Conservation (phyloP, 202 grass and related monocot genomes). For the Setaria viridis region DNA sequence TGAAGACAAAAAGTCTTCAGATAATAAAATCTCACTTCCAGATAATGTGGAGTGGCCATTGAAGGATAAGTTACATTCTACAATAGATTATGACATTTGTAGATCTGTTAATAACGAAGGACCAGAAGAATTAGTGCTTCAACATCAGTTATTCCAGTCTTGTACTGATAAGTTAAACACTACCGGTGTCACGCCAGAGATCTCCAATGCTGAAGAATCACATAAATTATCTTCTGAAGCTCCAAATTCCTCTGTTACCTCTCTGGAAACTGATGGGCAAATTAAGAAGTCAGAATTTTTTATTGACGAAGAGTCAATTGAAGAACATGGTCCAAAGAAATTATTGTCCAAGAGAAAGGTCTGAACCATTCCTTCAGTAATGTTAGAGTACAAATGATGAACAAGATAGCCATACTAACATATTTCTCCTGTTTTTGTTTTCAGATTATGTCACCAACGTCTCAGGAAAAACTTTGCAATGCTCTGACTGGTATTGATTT, state of each 20-base stretch:
- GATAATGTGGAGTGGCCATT: too few species aligned
- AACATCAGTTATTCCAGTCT: too few species aligned
- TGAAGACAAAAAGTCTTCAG: slow-evolving; percentile 32
- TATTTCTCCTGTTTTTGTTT: slow-evolving; percentile 36
- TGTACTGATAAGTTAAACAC: too few species aligned
- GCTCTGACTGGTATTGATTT: slow-evolving; percentile 75
- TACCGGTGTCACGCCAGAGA: not conserved
- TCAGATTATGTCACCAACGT: slow-evolving; percentile 91
- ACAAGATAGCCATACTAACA: slow-evolving; percentile 13
- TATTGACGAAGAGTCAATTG: slow-evolving; percentile 47
- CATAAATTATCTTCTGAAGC: slow-evolving; percentile 37
- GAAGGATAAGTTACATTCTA: too few species aligned
- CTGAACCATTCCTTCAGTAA: slow-evolving; percentile 30
- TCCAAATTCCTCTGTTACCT: slow-evolving; percentile 40
- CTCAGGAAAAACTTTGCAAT: slow-evolving; percentile 84
- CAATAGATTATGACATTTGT: too few species aligned
- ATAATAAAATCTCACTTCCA: slow-evolving; percentile 1
- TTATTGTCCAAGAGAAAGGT: slow-evolving; percentile 86
- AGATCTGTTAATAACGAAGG: too few species aligned
- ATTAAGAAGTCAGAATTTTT: slow-evolving; percentile 29
- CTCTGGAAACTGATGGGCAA: slow-evolving; percentile 38
- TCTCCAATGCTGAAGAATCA: slow-evolving; percentile 37
- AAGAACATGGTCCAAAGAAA: slow-evolving; percentile 65
- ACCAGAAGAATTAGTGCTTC: too few species aligned
- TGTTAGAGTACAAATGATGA: slow-evolving; percentile 15